Conservation (phyloP, 257 asterid species). For the Ilex asprella region DNA sequence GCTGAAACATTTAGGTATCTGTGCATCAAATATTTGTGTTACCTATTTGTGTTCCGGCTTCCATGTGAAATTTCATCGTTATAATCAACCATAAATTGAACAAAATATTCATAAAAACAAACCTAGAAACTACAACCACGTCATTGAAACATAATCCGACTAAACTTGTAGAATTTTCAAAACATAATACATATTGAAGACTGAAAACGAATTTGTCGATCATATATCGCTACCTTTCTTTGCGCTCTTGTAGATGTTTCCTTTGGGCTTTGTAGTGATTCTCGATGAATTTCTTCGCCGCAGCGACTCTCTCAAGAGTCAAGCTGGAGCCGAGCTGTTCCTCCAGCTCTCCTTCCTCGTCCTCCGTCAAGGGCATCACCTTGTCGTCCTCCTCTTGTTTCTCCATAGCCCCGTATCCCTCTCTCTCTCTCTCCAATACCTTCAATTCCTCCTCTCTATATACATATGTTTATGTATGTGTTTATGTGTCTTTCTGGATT, state of each 20-base stretch:
- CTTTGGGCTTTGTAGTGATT: constrained; percentile 60
- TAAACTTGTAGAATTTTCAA: no score
- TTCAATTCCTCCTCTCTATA: background rate
- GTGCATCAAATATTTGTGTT: no score
- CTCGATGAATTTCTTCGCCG: constrained; percentile 78
- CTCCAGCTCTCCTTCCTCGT: constrained; percentile 35
- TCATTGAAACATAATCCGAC: no score
- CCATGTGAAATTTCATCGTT: no score
- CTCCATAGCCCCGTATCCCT: background rate
- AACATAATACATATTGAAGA: no score
- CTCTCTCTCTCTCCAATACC: background rate
- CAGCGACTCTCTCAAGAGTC: constrained; percentile 76
- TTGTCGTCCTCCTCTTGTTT: constrained; percentile 22
- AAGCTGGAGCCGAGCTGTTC: constrained; percentile 43
- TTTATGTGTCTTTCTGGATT: background rate
- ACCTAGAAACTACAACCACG: no score
- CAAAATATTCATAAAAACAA: no score
- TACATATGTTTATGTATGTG: background rate
- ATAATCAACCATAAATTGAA: no score
- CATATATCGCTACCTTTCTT: constrained; percentile 31
- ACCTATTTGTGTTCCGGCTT: no score
- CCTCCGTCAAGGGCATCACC: constrained; percentile 18
- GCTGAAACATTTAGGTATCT: no score
- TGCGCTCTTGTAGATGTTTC: constrained; percentile 64
- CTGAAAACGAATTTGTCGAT: background rate